Base-by-base conservation (phyloP, 2,329 filamentous ascomycete genomes). In the Arthrocladium fulminans region DNA sequence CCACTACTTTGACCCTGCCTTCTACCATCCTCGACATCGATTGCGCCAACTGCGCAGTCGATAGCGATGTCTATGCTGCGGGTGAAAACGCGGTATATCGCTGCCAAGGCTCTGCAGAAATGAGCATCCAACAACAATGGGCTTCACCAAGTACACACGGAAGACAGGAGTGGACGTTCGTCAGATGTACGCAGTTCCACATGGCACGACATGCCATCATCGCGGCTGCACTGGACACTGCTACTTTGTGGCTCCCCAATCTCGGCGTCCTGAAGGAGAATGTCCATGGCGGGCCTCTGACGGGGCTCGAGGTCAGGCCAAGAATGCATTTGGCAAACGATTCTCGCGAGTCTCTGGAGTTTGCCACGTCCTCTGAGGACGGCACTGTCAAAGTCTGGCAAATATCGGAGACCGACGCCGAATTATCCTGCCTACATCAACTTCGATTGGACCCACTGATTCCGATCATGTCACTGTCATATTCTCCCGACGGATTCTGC, bases 401-500 rank as follows among this genome's bases (percentile, higher is more conserved):
- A 19, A 54, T 51, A 30, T 49, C 55, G 17, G 45, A 49, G 25
- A 43, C 44, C 9, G 51, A 12, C 25, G 49, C 43, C 27, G 39
- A 50, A 5, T 48, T 60, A 15, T 35, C 37, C 7, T 55, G 53
- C 20, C 17, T 53, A 5, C 51, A 50, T 40, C 57, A 57, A 43
- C 51, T 60, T 30, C 47, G 51, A 13, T 51, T 58, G n/a, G 57
- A 54, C 12, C 48, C 49, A 24, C 37, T 50, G 17, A 51, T 57
- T 20, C 68, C 70, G 3, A 63, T 69, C 40, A 62, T 73, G 37
- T 62, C 65, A 2, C 59, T 68, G 41, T 60, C 64, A 25, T 73
- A 73, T 53, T 72, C 71, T 4, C 68, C 70, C 1, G 70, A 73
- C 53, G 70, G 71, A 9, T 71, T 67, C 47, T 67, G 67, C 25